A percentile compares a stretch with the other conserved stretches of the same genome.
phyloP scores from a whole-genome alignment of 1,284 basidiomycete species.

The Puccinia polysora region DNA sequence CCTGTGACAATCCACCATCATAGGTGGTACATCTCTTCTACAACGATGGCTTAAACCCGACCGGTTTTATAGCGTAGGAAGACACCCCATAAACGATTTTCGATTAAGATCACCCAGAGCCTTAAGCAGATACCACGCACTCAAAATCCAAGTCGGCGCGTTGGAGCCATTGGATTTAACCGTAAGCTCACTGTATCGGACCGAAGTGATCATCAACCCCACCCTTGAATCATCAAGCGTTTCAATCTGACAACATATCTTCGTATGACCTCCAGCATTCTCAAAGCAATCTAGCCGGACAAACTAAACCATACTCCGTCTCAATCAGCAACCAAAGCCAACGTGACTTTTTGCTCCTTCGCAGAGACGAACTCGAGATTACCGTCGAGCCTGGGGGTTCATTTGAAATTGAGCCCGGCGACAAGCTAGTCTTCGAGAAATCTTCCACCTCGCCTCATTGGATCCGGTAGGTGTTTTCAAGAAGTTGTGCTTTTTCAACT shows the following conservation, averaged over 20 bases:
- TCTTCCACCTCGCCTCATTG: not conserved
- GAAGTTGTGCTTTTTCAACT: not conserved
- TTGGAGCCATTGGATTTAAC: not conserved
- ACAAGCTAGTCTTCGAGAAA: not conserved
- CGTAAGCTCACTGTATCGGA: not conserved
- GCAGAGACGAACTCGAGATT: not conserved
- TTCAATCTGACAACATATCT: not conserved
- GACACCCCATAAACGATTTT: slow-evolving; percentile 27
- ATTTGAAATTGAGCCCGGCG: not conserved
- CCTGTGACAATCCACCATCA: too few species aligned
- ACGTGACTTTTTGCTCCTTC: not conserved
- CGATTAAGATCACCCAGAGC: not conserved
- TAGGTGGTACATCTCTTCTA: too few species aligned
- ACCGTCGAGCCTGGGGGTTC: not conserved
- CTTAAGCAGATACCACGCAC: slow-evolving; percentile 3
- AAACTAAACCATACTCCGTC: slow-evolving; percentile 11
- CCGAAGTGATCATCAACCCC: not conserved
- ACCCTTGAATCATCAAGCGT: not conserved
- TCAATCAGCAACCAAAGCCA: slow-evolving; percentile 9
- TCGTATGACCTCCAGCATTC: not conserved
- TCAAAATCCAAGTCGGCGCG: slow-evolving; percentile 1
- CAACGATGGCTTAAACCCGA: slow-evolving; percentile 27
- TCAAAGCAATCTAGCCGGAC: not conserved
- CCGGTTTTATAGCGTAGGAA: slow-evolving; percentile 23
- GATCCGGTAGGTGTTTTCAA: slow-evolving; percentile 1